These are phyloP conservation scores for Entomortierella beljakovae DNA, from an alignment of 192 early-diverging fungal genomes.

Conservation along the genomic window DNA sequence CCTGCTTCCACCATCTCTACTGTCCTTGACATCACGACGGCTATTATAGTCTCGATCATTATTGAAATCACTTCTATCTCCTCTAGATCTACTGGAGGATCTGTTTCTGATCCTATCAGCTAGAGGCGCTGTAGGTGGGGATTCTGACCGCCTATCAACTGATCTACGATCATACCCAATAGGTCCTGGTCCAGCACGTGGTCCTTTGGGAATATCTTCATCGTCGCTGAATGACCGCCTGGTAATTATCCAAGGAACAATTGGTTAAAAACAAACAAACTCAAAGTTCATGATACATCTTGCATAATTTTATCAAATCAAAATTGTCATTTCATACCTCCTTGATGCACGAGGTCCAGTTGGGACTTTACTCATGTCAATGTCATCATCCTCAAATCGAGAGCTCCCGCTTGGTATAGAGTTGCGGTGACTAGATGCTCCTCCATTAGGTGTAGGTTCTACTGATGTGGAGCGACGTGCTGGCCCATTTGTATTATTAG, in stretches of 20 bases:
- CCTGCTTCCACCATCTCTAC: constrained; percentile 1
- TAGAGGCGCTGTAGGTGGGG: constrained; percentile 33
- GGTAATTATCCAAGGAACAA: neutral
- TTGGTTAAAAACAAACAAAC: neutral
- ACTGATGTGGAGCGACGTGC: constrained; percentile 7
- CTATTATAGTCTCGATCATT: constrained; percentile 16
- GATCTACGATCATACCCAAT: constrained; percentile 8
- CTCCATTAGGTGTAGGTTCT: neutral
- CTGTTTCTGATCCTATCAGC: constrained; percentile 39
- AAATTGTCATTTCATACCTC: constrained; percentile 6
- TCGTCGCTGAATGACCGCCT: constrained; percentile 27
- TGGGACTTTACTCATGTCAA: constrained; percentile 52
- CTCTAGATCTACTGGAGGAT: constrained; percentile 32
- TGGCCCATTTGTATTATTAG: neutral
- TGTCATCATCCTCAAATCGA: constrained; percentile 36
- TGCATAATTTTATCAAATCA: neutral
- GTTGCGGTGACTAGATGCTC: neutral
- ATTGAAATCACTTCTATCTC: constrained; percentile 11
- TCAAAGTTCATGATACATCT: neutral
- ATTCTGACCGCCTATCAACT: constrained; percentile 14
- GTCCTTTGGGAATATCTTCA: constrained; percentile 39
- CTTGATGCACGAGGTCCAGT: constrained; percentile 42
- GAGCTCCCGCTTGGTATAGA: constrained; percentile 2
- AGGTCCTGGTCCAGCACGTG: constrained; percentile 26
- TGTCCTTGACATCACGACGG: constrained; percentile 1